phyloP scores from a whole-genome alignment of 1,284 basidiomycete genomes.

The Golubevia sp. region DNA sequence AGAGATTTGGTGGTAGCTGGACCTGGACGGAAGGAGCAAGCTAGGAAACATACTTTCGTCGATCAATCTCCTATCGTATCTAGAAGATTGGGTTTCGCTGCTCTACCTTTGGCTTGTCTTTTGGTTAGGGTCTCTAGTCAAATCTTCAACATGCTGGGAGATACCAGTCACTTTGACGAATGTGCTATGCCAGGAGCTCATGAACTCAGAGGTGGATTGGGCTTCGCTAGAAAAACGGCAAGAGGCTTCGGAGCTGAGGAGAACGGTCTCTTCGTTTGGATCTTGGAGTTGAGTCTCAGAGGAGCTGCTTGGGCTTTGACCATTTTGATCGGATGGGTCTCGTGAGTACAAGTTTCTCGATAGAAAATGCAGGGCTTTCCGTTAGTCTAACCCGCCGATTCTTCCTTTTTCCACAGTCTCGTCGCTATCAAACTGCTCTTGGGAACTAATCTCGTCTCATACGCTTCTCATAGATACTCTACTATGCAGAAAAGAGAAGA shows the following conservation, averaged over 20 bases:
- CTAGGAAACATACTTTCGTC: constrained; percentile 69
- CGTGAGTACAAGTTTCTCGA: constrained; percentile 11
- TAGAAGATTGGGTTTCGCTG: constrained; percentile 88
- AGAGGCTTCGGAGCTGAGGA: neutral
- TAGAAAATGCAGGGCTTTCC: neutral
- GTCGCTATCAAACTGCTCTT: constrained; percentile 53
- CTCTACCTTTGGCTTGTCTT: constrained; percentile 87
- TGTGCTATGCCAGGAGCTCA: constrained; percentile 24
- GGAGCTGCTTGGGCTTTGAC: constrained; percentile 25
- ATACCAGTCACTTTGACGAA: constrained; percentile 62
- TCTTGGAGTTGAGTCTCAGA: too few relatives aligned
- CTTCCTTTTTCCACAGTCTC: constrained; percentile 37
- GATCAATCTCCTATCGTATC: constrained; percentile 95
- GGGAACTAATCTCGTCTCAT: constrained; percentile 46
- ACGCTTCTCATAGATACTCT: constrained; percentile 44
- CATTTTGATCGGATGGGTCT: constrained; percentile 33
- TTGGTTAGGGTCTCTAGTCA: constrained; percentile 86
- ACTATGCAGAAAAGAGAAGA: constrained; percentile 40
- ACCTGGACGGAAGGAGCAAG: constrained; percentile 47
- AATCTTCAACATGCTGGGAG: constrained; percentile 70
- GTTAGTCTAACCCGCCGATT: neutral
- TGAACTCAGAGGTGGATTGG: neutral
- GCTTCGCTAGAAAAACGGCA: neutral
- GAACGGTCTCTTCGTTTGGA: too few relatives aligned
- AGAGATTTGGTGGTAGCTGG: constrained; percentile 86